Base-by-base conservation (phyloP, 2,329 filamentous ascomycete genomes). In the Kalmusia sp. region DNA sequence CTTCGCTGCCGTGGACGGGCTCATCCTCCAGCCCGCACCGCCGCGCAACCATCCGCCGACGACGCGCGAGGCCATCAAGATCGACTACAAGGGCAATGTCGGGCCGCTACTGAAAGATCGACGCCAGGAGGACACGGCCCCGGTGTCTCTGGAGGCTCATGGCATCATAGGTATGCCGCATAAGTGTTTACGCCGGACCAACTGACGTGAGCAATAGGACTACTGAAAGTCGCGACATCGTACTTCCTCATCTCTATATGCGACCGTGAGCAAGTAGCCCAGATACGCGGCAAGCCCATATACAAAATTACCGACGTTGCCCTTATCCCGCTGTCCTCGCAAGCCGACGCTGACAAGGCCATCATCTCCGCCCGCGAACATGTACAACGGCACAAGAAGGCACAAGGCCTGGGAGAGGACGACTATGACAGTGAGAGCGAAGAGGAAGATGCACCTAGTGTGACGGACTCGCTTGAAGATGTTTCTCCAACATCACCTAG, bases 271-370 rank as follows among this genome's bases (percentile, higher is more conserved):
- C 91, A 96, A 72, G 92, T 98, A 44, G 95, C 95, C 3, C 88
- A 93, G 59, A 87, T 98, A 44, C 87, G 88, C 59, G 92, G 91
- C 5, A 87, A 85, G 50, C 88, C 93, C 0, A 80, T 98, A 50
- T 99, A 96, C 73, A 87, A 92, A 33, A 86, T 97, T 54, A 95
- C 90, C 37, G 91, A 96, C 63, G 90, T 98, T 27, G 89, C 92
- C 6, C 79, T 98, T n/a, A 96, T 96, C 5, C 95, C 95, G 1
- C 87, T 95, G 48, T 85, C 87, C 2, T 93, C 90, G 5, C 88
- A 88, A 65, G 72, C 76, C 34, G 91, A 96, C 37, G 93, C 93
- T 4, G 82, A 85, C 56, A 82, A 84, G 24, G 89, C 91, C 7
- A 89, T 98, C 53, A 74, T 77, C 2, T 83, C 84, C 51, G 90